Percentiles rank a stretch among this genome's conserved stretches.
phyloP scores from a whole-genome alignment of 495 filamentous ascomycete genomes.

The Aspergillus leporis region DNA sequence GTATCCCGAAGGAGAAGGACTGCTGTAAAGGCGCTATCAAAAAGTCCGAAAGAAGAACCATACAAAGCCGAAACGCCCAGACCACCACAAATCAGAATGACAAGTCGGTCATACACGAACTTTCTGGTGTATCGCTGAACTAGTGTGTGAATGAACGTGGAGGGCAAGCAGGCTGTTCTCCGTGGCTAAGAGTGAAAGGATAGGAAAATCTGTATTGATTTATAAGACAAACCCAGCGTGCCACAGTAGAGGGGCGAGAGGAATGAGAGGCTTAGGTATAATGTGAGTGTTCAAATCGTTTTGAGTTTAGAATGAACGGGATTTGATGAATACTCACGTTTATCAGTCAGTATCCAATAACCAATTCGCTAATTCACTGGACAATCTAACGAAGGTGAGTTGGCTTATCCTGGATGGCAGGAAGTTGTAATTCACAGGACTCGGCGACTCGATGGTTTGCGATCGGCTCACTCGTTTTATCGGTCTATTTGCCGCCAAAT shows the following conservation, averaged over 20 bases:
- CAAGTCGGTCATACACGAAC: conserved; percentile 8
- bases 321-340: neutral
- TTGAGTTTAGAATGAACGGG: neutral
- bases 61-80: conserved; percentile 12
- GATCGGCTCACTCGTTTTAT: conserved; percentile 26
- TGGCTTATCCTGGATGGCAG: conserved; percentile 13
- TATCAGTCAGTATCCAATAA: conserved; percentile 2
- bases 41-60: conserved; percentile 1
- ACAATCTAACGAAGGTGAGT: conserved; percentile 11
- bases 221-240: conserved; percentile 17
- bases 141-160: conserved; percentile 33
- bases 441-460: conserved; percentile 21
- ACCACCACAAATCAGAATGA: conserved; percentile 15
- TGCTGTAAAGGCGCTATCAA: conserved; percentile 3
- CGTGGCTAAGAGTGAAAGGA: conserved; percentile 5
- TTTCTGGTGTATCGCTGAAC: neutral
- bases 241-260: conserved; percentile 29
- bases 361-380: conserved; percentile 13
- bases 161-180: conserved; percentile 30
- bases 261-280: conserved; percentile 18
- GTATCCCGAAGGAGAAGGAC: conserved; percentile 21
- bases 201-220: conserved; percentile 10
- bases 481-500: conserved; percentile 30
- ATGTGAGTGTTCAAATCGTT: neutral
- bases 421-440: conserved; percentile 16